Evolutionary conservation across 805 yeast species (phyloP).

Genomic region (Middelhovenomyces tepae): DNA sequence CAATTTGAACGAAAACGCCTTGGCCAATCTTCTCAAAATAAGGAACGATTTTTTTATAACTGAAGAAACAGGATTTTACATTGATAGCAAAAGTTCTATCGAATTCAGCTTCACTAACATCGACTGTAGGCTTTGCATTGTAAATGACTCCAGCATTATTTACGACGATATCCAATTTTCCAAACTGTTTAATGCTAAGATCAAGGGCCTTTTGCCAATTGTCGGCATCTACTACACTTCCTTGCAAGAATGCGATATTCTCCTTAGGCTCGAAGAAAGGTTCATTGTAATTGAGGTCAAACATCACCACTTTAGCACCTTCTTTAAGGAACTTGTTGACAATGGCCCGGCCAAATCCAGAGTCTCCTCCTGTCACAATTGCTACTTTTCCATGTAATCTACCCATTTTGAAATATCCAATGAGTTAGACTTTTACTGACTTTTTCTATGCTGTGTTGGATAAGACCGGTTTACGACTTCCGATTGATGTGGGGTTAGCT

Average conservation of each 20-base stretch:
- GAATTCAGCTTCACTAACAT: constrained; percentile 24
- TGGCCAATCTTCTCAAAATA: too few species aligned
- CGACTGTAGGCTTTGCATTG: constrained; percentile 22
- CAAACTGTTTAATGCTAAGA: constrained; percentile 23
- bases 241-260: constrained; percentile 13
- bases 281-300: constrained; percentile 14
- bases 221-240: constrained; percentile 24
- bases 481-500: too few species aligned
- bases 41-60: too few species aligned
- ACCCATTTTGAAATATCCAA: too few species aligned
- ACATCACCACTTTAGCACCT: constrained; percentile 17
- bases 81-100: constrained; percentile 22
- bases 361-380: constrained; percentile 19
- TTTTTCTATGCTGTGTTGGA: too few species aligned
- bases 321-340: constrained; percentile 16
- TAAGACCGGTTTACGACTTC: too few species aligned
- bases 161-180: constrained; percentile 29
- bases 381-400: constrained; percentile 17
- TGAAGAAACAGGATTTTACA: too few species aligned
- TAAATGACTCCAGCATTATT: constrained; percentile 32
- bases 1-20: constrained; percentile 34
- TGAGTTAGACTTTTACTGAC: too few species aligned
- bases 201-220: constrained; percentile 22
- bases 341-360: constrained; percentile 19
- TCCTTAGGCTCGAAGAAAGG: constrained; percentile 9